These are phyloP conservation scores for Pyricularia grisea DNA, from an alignment of 2,329 filamentous ascomycete genomes.

Conservation along the genomic window DNA sequence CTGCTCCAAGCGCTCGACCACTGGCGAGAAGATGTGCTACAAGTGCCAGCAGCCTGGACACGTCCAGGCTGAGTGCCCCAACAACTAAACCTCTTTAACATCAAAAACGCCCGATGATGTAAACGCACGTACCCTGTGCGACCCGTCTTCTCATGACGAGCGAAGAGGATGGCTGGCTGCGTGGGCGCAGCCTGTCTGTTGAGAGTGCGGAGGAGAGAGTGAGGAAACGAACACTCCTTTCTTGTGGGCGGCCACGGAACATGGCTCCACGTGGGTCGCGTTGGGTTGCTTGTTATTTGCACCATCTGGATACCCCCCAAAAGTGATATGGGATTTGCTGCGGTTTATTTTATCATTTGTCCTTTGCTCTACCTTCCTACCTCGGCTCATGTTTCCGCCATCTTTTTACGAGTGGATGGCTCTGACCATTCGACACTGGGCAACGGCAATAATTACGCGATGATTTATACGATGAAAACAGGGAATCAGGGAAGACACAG, in stretches of 20 bases:
- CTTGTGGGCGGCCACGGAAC: conserved; percentile 1
- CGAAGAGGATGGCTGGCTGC: conserved; percentile 4
- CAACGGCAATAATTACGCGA: background rate
- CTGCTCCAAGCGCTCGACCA: conserved; percentile 83
- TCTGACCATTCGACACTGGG: background rate
- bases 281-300: conserved; percentile 3
- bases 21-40: conserved; percentile 95
- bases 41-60: conserved; percentile 81
- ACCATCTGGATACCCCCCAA: conserved; percentile 6
- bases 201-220: conserved; percentile 3
- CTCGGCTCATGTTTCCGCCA: conserved; percentile 2
- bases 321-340: background rate
- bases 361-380: conserved; percentile 6
- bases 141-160: conserved; percentile 9
- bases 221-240: conserved; percentile 5
- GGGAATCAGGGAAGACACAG: background rate
- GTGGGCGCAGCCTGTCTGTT: conserved; percentile 2
- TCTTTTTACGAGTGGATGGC: background rate
- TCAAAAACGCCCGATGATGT: conserved; percentile 8
- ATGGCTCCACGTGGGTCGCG: conserved; percentile 4
- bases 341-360: conserved; percentile 12
- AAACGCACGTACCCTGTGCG: conserved; percentile 9
- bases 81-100: conserved; percentile 41
- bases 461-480: background rate
- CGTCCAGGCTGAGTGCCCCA: conserved; percentile 89